A percentile compares a stretch with the other conserved stretches of the same genome.
These are phyloP conservation scores for Taphrina wiesneri DNA, from an alignment of 1,139 yeast genomes.

Conservation along the genomic window DNA sequence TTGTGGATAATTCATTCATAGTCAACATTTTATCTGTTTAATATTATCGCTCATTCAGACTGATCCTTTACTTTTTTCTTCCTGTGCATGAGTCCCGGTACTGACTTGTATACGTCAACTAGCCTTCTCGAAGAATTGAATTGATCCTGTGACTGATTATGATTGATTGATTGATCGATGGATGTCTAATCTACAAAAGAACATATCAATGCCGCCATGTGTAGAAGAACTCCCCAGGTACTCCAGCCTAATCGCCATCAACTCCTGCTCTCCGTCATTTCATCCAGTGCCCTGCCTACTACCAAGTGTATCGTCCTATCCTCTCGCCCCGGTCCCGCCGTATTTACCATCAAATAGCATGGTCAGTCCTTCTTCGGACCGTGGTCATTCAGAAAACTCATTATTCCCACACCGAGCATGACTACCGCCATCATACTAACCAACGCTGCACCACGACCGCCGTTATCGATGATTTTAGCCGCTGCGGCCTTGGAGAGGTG, in stretches of 20 bases:
- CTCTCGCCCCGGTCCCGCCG: not conserved
- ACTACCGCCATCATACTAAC: slow-evolving; percentile 30
- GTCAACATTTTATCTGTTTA: not conserved
- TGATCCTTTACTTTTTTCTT: no score
- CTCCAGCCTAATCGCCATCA: not conserved
- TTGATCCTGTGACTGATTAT: not conserved
- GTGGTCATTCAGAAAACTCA: slow-evolving; percentile 19
- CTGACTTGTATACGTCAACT: no score
- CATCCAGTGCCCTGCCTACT: no score
- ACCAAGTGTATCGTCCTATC: no score
- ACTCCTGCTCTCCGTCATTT: not conserved
- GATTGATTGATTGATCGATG: no score
- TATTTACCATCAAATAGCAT: not conserved
- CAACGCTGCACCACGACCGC: slow-evolving; percentile 23
- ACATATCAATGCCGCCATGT: not conserved
- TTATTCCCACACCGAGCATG: slow-evolving; percentile 23
- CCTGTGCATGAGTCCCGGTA: no score
- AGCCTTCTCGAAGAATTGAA: no score
- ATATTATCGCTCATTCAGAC: not conserved
- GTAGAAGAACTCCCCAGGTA: not conserved
- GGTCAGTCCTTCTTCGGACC: slow-evolving; percentile 14
- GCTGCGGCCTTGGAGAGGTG: not conserved
- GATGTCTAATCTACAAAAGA: not conserved
- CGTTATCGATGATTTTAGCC: not conserved
- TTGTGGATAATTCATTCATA: not conserved